Conservation (phyloP, 83 land plant species). For the Picea engelmannii region DNA sequence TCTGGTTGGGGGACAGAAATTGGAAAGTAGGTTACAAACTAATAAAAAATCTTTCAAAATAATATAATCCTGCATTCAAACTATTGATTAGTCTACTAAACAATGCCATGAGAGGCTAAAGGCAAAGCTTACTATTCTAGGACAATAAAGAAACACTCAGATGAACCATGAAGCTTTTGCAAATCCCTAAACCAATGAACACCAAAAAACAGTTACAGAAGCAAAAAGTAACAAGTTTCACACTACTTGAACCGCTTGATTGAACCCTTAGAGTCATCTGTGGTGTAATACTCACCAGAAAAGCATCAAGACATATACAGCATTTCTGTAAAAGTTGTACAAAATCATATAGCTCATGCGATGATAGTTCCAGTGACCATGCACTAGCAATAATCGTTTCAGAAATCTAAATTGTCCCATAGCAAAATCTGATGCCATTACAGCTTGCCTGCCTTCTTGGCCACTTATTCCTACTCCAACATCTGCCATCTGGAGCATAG, state of each 20-base stretch:
- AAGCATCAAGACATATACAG: slow-evolving; percentile 87
- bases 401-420: slow-evolving; percentile 96
- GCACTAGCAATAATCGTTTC: slow-evolving; percentile 80
- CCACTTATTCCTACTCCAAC: slow-evolving; percentile 98
- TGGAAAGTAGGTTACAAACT: no score
- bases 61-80: no score
- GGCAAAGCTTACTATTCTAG: no score
- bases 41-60: no score
- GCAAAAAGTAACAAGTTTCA: background rate
- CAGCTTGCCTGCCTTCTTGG: slow-evolving; percentile 98
- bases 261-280: no score
- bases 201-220: background rate
- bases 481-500: slow-evolving; percentile 99
- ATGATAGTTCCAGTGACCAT: slow-evolving; percentile 98
- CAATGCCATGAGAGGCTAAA: no score
- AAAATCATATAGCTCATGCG: slow-evolving; percentile 81
- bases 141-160: no score
- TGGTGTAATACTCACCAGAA: slow-evolving; percentile 72
- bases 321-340: slow-evolving; percentile 95
- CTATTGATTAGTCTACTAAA: background rate
- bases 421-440: slow-evolving; percentile 98
- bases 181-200: background rate
- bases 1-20: no score
- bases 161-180: background rate
- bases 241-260: no score